Evolutionary conservation across 345 rosid species (phyloP).

Genomic region (Hypericum androsaemum): DNA sequence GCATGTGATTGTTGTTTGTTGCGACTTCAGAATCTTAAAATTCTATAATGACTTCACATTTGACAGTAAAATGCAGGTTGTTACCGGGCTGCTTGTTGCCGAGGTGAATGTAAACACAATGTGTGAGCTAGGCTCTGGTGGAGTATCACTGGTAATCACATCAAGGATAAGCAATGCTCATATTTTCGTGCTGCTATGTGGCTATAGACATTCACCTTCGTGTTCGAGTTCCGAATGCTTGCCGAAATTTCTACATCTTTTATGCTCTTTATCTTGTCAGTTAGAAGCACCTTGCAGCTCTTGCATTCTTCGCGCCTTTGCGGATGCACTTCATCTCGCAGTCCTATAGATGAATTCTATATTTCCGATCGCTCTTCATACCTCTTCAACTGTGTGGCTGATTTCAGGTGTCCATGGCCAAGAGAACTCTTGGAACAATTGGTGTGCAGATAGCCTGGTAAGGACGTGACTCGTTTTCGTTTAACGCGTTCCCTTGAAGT

Average conservation of each 20-base stretch:
- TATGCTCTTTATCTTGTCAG: too few species aligned
- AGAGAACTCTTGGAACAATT: conserved; percentile 64
- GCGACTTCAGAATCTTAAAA: too few species aligned
- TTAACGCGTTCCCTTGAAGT: too few species aligned
- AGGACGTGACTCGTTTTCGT: neutral
- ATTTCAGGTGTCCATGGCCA: conserved; percentile 89
- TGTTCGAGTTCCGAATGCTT: too few species aligned
- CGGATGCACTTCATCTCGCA: too few species aligned
- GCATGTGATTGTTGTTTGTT: too few species aligned
- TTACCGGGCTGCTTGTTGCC: conserved; percentile 78
- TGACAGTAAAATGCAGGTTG: conserved; percentile 39
- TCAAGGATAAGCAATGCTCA: neutral
- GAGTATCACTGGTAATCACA: conserved; percentile 64
- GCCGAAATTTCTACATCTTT: too few species aligned
- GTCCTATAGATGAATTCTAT: too few species aligned
- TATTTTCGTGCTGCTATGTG: neutral
- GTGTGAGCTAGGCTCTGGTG: conserved; percentile 91
- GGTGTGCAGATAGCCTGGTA: conserved; percentile 93
- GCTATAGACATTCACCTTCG: neutral
- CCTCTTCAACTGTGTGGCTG: conserved; percentile 2
- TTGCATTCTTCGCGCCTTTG: too few species aligned
- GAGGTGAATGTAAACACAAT: conserved; percentile 87
- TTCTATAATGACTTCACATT: neutral
- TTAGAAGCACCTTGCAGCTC: too few species aligned
- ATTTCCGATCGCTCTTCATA: too few species aligned